These are phyloP conservation scores for Nitzschia sp. DNA, from an alignment of 108 stramenopile species.

Conservation along the genomic window DNA sequence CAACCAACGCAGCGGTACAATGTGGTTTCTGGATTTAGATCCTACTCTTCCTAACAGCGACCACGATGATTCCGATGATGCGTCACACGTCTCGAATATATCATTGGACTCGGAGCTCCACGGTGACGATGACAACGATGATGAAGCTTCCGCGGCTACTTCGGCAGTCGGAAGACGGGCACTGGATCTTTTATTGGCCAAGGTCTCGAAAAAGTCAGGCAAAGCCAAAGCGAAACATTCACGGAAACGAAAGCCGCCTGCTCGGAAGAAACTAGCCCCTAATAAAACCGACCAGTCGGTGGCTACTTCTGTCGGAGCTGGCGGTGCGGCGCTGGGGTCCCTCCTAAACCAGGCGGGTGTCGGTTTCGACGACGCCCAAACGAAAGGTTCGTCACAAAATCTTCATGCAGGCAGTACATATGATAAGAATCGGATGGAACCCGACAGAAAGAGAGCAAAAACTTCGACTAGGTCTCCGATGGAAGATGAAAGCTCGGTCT, in stretches of 20 bases:
- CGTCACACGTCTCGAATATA: constrained; percentile 23
- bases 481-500: background rate
- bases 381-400: background rate
- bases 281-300: background rate
- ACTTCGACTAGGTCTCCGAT: background rate
- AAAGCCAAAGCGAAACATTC: constrained; percentile 6
- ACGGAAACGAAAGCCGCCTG: constrained; percentile 7
- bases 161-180: constrained; percentile 30
- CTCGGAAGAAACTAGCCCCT: background rate
- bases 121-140: constrained; percentile 7
- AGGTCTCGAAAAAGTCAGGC: constrained; percentile 1
- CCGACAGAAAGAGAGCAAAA: background rate
- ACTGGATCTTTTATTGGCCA: constrained; percentile 5
- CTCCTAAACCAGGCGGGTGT: constrained; percentile 1
- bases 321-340: background rate
- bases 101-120: constrained; percentile 6
- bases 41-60: background rate
- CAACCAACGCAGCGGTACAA: constrained; percentile 1
- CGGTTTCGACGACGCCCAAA: background rate
- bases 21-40: constrained; percentile 17
- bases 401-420: background rate
- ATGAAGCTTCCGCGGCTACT: constrained; percentile 27
- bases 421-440: background rate
- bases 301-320: constrained; percentile 9
- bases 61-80: constrained; percentile 3